These are phyloP conservation scores for Tylopilus vinaceipallidus DNA, from an alignment of 768 basidiomycete genomes.

Conservation along the genomic window DNA sequence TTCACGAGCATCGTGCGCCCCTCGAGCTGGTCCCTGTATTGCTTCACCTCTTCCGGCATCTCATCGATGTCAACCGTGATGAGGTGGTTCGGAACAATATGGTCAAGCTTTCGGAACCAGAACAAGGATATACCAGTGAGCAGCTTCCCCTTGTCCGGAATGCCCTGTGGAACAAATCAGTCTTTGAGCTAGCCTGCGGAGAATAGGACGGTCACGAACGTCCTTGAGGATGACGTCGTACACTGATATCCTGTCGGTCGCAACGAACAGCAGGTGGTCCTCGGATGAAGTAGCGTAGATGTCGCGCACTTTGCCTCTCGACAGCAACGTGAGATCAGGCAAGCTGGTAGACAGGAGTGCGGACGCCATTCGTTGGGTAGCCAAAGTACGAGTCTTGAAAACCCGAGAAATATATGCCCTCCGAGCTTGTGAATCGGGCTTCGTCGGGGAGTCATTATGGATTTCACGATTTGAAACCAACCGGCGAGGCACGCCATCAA, in stretches of 20 bases:
- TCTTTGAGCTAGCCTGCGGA: neutral
- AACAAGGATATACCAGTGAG: conserved; percentile 89
- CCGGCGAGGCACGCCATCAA: neutral
- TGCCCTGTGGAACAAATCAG: conserved; percentile 55
- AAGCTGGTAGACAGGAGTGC: conserved; percentile 57
- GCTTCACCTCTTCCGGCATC: conserved; percentile 78
- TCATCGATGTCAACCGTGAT: conserved; percentile 71
- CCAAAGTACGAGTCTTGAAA: neutral
- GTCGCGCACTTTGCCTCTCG: conserved; percentile 94
- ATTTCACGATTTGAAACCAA: neutral
- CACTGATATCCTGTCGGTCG: conserved; percentile 93
- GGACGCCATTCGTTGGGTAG: conserved; percentile 19
- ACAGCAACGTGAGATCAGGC: conserved; percentile 64
- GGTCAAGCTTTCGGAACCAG: conserved; percentile 85
- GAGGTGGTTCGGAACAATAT: conserved; percentile 88
- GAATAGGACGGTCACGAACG: conserved; percentile 47
- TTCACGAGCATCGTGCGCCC: conserved; percentile 89
- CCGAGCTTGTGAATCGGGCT: neutral
- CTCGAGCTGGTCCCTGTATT: conserved; percentile 74
- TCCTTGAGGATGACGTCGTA: conserved; percentile 95
- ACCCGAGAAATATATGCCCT: neutral
- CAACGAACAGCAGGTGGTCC: conserved; percentile 84
- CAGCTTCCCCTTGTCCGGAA: conserved; percentile 90
- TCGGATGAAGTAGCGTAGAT: conserved; percentile 78
- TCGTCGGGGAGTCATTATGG: neutral